Evolutionary conservation across 129 eudicot species (phyloP).

Genomic region (Tagetes erecta): DNA sequence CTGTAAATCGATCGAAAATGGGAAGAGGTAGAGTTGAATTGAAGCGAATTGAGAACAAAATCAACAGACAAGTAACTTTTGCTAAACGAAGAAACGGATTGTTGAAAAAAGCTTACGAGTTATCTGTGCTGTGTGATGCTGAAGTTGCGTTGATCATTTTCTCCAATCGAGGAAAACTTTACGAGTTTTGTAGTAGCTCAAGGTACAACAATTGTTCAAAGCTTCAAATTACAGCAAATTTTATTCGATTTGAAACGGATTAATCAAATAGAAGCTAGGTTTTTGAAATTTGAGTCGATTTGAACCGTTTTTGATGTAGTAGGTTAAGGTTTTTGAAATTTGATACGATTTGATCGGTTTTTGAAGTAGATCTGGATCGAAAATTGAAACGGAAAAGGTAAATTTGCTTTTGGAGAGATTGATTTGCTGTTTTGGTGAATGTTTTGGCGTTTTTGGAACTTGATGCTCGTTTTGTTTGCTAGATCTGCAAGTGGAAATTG

Average conservation of each 20-base stretch:
- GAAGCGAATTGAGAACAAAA: slow-evolving; percentile 85
- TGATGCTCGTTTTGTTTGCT: slow-evolving; percentile 57
- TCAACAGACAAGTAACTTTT: slow-evolving; percentile 83
- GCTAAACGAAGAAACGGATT: slow-evolving; percentile 83
- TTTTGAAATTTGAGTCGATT: too few species aligned
- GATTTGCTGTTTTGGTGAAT: slow-evolving; percentile 63
- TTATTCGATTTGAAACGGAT: not conserved
- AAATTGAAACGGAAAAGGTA: slow-evolving; percentile 9
- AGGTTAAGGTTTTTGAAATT: too few species aligned
- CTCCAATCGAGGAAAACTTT: slow-evolving; percentile 87
- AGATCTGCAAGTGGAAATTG: slow-evolving; percentile 81
- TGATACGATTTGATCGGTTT: not conserved
- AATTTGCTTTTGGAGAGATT: slow-evolving; percentile 16
- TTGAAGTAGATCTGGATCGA: slow-evolving; percentile 35
- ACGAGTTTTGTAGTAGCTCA: slow-evolving; percentile 89
- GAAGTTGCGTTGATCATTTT: slow-evolving; percentile 84
- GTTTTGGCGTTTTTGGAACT: slow-evolving; percentile 60
- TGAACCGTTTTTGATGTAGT: too few species aligned
- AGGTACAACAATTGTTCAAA: slow-evolving; percentile 42
- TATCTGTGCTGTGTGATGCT: slow-evolving; percentile 87
- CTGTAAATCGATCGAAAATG: slow-evolving; percentile 34
- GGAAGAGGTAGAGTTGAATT: slow-evolving; percentile 89
- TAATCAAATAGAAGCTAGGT: too few species aligned
- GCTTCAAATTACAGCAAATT: not conserved
- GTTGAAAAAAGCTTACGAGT: slow-evolving; percentile 87